Evolutionary conservation across 2,329 filamentous ascomycete genomes (phyloP).

Genomic region (Paraphaeosphaeria sporulosa): DNA sequence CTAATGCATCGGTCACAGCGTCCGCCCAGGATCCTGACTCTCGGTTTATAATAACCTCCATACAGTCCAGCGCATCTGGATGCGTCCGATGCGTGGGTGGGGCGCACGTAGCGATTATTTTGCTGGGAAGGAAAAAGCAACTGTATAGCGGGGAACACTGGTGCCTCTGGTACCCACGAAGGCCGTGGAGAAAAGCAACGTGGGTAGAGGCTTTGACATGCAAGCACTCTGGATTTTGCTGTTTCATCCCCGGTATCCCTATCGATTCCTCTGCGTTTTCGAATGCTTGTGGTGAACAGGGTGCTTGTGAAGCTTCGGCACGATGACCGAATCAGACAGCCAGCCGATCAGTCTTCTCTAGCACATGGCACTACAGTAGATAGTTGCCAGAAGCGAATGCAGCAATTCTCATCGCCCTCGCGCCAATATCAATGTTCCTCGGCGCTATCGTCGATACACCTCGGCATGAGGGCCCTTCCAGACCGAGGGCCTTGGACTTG

Average conservation of each 20-base stretch:
- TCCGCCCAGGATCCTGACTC: conserved; percentile 4
- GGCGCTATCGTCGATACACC: neutral
- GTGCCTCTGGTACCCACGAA: neutral
- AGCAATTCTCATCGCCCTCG: neutral
- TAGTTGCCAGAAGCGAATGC: neutral
- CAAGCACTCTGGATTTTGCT: neutral
- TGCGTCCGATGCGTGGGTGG: neutral
- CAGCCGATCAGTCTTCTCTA: neutral
- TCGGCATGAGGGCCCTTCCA: neutral
- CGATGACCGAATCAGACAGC: neutral
- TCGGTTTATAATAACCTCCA: neutral
- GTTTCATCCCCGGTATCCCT: neutral
- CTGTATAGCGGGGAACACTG: neutral
- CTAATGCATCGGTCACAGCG: conserved; percentile 5
- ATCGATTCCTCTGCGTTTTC: neutral
- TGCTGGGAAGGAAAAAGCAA: neutral
- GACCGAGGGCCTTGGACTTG: neutral
- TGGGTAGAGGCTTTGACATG: neutral
- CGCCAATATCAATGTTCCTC: neutral
- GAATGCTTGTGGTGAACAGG: neutral
- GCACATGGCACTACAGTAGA: neutral
- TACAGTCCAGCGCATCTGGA: neutral
- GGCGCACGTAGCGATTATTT: conserved; percentile 1
- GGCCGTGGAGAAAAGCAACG: neutral
- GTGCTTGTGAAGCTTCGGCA: neutral